Evolutionary conservation across 805 yeast genomes (phyloP).

Genomic region (Pichia phayaonensis): DNA sequence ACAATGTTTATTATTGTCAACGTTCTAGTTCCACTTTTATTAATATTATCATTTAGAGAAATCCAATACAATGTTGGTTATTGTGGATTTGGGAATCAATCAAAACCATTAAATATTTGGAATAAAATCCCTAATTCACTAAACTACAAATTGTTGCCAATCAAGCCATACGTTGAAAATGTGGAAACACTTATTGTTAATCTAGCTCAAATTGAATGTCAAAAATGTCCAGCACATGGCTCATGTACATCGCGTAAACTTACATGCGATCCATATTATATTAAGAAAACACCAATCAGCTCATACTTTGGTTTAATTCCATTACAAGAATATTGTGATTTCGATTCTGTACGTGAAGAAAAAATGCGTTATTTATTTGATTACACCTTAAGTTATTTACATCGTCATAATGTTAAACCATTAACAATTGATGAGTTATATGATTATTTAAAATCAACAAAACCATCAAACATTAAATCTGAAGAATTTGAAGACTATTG

Average conservation of each 20-base stretch:
- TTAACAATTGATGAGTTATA: constrained; percentile 63
- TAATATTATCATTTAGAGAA: constrained; percentile 51
- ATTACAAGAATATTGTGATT: constrained; percentile 56
- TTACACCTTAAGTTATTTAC: constrained; percentile 57
- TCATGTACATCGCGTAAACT: constrained; percentile 55
- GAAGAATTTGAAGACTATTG: constrained; percentile 73
- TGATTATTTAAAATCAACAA: constrained; percentile 52
- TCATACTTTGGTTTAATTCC: constrained; percentile 53
- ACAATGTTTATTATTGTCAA: neutral
- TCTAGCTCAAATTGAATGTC: constrained; percentile 35
- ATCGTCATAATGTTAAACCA: constrained; percentile 58
- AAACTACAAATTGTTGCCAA: constrained; percentile 1
- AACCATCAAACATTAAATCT: constrained; percentile 36
- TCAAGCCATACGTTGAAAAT: constrained; percentile 23
- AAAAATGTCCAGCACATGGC: constrained; percentile 76
- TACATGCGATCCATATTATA: constrained; percentile 65
- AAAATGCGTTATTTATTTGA: constrained; percentile 57
- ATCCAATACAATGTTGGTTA: constrained; percentile 60
- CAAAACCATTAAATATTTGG: constrained; percentile 2
- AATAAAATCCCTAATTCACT: constrained; percentile 15
- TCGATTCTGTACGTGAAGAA: constrained; percentile 66
- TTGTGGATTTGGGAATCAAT: constrained; percentile 41
- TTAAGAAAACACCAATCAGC: constrained; percentile 45
- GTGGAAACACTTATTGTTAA: constrained; percentile 48
- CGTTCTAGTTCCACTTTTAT: neutral